Evolutionary conservation across 208 protist genomes (phyloP), one percentile per base, ranked within the genome.

Genomic region (Crithidia bombi): DNA sequence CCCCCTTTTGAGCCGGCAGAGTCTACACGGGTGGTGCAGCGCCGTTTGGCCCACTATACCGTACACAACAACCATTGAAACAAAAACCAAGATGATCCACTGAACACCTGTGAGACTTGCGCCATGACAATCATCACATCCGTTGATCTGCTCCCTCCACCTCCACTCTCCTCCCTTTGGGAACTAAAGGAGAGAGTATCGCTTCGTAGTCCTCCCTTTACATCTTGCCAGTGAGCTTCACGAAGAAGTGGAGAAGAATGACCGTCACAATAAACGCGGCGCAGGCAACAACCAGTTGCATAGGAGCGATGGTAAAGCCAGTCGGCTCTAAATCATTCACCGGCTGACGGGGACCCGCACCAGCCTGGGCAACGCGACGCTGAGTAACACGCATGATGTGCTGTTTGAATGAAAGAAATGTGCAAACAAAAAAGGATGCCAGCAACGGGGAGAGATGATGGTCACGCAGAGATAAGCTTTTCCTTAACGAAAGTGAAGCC

Each of bases 161-260:
- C n/a, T n/a, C n/a, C n/a, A n/a, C 9, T 38, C 7, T 33, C 7
- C 7, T n/a, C 30, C 36, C 28, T 26, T 38, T 56, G 12, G 9
- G 30, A 14, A 56, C 33, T 10, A 11, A 15, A 36, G 21, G 28
- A 38, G 28, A 56, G 11, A 36, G 15, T 41, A 41, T 74, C 46
- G 63, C 41, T 23, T 41, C 49, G 28, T 14, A 43, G 35, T 23
- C 28, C 35, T 26, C 19, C 3, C 32, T 19, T 61, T 61, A 62
- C 23, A 69, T 30, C 69, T 82, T 83, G 17, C 68, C 78, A 36
- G 68, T 63, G 23, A 95, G 50, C 79, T 96, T 96, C 32, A 87
- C 74, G 61, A 92, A 94, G 79, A 96, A 96, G 73, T 96, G 88
- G 9, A 94, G 76, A 23, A 96, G 71, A 78, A 96, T 94, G n/a